These are phyloP conservation scores for Postia placenta DNA, from an alignment of 768 basidiomycete species.

Conservation along the genomic window DNA sequence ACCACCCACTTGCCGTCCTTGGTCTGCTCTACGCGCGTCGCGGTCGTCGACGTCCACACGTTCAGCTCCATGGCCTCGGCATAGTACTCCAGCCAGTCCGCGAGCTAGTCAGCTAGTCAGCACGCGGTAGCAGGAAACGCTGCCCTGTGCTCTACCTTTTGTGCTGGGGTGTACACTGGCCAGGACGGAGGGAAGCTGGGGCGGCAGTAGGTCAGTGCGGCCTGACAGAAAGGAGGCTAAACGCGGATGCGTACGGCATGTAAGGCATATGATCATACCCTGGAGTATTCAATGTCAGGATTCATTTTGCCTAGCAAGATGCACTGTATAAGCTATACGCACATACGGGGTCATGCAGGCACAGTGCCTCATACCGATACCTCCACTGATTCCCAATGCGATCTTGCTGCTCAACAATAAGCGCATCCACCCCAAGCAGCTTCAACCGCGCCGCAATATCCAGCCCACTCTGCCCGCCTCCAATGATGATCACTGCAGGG, in stretches of 20 bases:
- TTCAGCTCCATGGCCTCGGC: slow-evolving; percentile 55
- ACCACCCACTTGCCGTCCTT: slow-evolving; percentile 24
- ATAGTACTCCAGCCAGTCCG: slow-evolving; percentile 64
- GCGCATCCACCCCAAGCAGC: slow-evolving; percentile 37
- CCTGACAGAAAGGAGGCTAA: neutral
- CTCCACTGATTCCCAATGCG: slow-evolving; percentile 64
- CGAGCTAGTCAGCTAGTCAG: slow-evolving; percentile 32
- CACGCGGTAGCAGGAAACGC: neutral
- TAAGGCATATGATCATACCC: slow-evolving; percentile 48
- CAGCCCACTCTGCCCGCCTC: slow-evolving; percentile 49
- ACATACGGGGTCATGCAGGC: slow-evolving; percentile 67
- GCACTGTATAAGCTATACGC: slow-evolving; percentile 26
- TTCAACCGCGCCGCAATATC: slow-evolving; percentile 54
- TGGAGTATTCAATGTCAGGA: too few relatives aligned
- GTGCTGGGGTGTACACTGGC: slow-evolving; percentile 53
- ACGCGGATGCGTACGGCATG: slow-evolving; percentile 37
- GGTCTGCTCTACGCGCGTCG: slow-evolving; percentile 20
- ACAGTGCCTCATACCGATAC: slow-evolving; percentile 58
- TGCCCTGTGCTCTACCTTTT: slow-evolving; percentile 29
- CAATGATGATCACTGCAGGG: slow-evolving; percentile 47
- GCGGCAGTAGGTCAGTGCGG: neutral
- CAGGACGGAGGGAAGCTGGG: slow-evolving; percentile 52
- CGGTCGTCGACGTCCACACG: slow-evolving; percentile 42
- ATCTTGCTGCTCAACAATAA: slow-evolving; percentile 58
- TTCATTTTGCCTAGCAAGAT: too few relatives aligned